Percentiles rank a stretch among this genome's conserved stretches.
phyloP scores from a whole-genome alignment of 2,329 filamentous ascomycete genomes.

The Cytospora schulzeri region DNA sequence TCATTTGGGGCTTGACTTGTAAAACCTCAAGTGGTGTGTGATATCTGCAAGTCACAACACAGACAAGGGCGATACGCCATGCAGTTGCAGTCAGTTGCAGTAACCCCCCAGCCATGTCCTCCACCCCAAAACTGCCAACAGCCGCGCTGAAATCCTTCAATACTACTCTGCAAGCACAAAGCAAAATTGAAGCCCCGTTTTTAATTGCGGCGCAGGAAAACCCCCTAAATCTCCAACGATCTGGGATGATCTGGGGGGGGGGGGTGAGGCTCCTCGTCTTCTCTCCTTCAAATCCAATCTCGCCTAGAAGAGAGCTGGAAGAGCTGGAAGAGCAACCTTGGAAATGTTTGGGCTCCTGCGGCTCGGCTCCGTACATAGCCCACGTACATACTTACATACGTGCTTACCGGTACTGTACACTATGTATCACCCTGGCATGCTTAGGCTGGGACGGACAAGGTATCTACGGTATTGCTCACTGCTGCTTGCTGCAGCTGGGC shows the following conservation, averaged over 20 bases:
- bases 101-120: not conserved
- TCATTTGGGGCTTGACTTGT: not conserved
- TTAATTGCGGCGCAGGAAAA: not conserved
- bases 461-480: no score
- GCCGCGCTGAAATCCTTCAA: not conserved
- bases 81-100: no score
- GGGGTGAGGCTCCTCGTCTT: no score
- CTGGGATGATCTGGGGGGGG: not conserved
- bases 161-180: not conserved
- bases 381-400: no score
- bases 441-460: no score
- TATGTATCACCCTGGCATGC: no score
- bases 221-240: not conserved
- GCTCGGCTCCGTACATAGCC: not conserved
- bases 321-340: no score
- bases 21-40: not conserved
- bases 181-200: not conserved
- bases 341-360: not conserved
- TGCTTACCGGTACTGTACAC: no score
- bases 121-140: not conserved
- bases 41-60: not conserved
- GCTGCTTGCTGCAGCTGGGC: no score
- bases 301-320: not conserved
- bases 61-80: not conserved
- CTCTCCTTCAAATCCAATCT: not conserved